These are phyloP conservation scores for Microdochium paspali DNA, from an alignment of 2,329 filamentous ascomycete species.

Conservation along the genomic window DNA sequence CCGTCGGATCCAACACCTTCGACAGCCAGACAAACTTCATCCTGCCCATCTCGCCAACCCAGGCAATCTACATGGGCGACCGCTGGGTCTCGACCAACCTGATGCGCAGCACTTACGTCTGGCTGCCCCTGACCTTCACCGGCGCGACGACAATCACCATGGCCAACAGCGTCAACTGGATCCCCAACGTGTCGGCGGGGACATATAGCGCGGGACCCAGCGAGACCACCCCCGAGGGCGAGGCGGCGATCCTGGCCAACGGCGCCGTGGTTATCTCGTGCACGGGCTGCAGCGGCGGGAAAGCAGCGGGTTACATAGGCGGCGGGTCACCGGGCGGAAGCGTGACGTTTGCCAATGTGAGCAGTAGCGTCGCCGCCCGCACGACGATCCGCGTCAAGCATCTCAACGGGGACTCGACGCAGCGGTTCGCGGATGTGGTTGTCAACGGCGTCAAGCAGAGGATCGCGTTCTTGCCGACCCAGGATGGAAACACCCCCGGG, in stretches of 20 bases:
- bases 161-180: conserved; percentile 45
- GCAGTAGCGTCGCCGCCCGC: conserved; percentile 28
- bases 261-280: conserved; percentile 38
- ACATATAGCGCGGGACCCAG: conserved; percentile 31
- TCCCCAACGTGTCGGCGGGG: conserved; percentile 31
- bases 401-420: conserved; percentile 41
- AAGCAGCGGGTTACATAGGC: conserved; percentile 45
- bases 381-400: conserved; percentile 47
- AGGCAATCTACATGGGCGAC: conserved; percentile 56
- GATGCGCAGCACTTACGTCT: conserved; percentile 51
- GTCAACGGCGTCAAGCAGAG: conserved; percentile 44
- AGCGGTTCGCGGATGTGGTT: conserved; percentile 41
- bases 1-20: conserved; percentile 46
- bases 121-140: conserved; percentile 48
- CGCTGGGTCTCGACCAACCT: conserved; percentile 55
- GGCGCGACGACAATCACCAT: conserved; percentile 42
- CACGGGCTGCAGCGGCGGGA: conserved; percentile 36
- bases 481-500: conserved; percentile 30
- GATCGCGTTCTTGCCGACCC: conserved; percentile 45
- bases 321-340: conserved; percentile 33
- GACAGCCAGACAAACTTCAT: conserved; percentile 52
- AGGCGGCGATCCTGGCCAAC: conserved; percentile 31
- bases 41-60: conserved; percentile 28
- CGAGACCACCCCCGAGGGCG: conserved; percentile 42
- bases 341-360: conserved; percentile 36